phyloP scores from a whole-genome alignment of 2,329 filamentous ascomycete genomes.

The Pochonia chlamydosporia region DNA sequence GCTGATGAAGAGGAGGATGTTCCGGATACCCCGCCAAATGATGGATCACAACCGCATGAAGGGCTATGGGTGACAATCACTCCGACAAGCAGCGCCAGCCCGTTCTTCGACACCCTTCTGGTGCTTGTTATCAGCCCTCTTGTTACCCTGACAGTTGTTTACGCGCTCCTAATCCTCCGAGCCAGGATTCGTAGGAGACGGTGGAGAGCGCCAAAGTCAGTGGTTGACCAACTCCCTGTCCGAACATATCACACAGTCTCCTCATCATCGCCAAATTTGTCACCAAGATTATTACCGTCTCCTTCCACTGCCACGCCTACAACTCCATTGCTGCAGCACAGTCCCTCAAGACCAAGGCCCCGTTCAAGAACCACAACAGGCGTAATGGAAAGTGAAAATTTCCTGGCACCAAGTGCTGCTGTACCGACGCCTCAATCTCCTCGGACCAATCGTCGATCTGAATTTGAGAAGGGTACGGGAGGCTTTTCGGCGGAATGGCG shows the following conservation, averaged over 20 bases:
- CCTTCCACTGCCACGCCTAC: constrained; percentile 63
- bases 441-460: constrained; percentile 23
- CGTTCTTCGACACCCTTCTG: constrained; percentile 94
- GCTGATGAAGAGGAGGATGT: constrained; percentile 15
- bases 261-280: constrained; percentile 44
- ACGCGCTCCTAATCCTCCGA: constrained; percentile 78
- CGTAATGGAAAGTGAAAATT: constrained; percentile 44
- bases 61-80: constrained; percentile 96
- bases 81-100: constrained; percentile 80
- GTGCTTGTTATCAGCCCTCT: constrained; percentile 93
- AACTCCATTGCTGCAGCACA: constrained; percentile 70
- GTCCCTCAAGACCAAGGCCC: constrained; percentile 48
- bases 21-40: constrained; percentile 5
- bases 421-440: constrained; percentile 29
- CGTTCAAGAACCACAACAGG: constrained; percentile 61
- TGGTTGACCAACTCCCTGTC: constrained; percentile 91
- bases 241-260: constrained; percentile 88
- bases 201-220: constrained; percentile 96
- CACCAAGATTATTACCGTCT: constrained; percentile 54
- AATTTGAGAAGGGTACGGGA: constrained; percentile 43
- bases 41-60: constrained; percentile 36
- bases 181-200: constrained; percentile 82
- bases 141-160: constrained; percentile 88
- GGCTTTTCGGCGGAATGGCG: constrained; percentile 50
- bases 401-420: constrained; percentile 37